Evolutionary conservation across 345 rosid genomes (phyloP).

Genomic region (Melaleuca quinquenervia): DNA sequence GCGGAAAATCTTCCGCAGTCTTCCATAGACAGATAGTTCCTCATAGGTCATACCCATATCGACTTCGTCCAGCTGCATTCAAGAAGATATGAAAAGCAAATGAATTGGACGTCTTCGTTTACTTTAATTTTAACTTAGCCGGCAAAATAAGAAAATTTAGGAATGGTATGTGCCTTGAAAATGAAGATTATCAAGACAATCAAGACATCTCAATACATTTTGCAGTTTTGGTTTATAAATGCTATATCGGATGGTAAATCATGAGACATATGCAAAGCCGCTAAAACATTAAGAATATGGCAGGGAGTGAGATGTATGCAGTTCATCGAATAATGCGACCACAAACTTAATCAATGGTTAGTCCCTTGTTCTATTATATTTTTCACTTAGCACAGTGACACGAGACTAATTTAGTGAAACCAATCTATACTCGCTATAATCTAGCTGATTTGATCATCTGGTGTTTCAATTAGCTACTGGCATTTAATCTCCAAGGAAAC

Average conservation of each 20-base stretch:
- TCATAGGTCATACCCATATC: slow-evolving; percentile 95
- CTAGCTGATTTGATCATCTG: neutral
- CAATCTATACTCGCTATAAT: neutral
- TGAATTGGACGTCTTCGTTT: neutral
- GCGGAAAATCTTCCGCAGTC: slow-evolving; percentile 65
- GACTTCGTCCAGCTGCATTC: slow-evolving; percentile 70
- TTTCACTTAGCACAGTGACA: neutral
- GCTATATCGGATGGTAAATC: neutral
- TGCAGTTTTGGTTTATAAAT: neutral
- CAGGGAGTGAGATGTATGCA: neutral
- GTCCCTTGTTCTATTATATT: neutral
- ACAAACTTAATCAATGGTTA: neutral
- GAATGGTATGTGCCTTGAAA: neutral
- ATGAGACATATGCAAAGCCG: neutral
- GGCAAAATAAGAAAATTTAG: neutral
- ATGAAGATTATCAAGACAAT: neutral
- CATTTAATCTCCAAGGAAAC: neutral
- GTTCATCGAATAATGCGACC: neutral
- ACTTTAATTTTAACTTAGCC: neutral
- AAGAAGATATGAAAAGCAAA: neutral
- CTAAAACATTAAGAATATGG: neutral
- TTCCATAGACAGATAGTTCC: slow-evolving; percentile 84
- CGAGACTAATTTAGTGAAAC: neutral
- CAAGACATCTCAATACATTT: neutral
- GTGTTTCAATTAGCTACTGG: neutral